Percentiles rank a stretch among this genome's conserved stretches.
These are phyloP conservation scores for Ceratocystis variospora DNA, from an alignment of 2,329 filamentous ascomycete species.

Conservation along the genomic window DNA sequence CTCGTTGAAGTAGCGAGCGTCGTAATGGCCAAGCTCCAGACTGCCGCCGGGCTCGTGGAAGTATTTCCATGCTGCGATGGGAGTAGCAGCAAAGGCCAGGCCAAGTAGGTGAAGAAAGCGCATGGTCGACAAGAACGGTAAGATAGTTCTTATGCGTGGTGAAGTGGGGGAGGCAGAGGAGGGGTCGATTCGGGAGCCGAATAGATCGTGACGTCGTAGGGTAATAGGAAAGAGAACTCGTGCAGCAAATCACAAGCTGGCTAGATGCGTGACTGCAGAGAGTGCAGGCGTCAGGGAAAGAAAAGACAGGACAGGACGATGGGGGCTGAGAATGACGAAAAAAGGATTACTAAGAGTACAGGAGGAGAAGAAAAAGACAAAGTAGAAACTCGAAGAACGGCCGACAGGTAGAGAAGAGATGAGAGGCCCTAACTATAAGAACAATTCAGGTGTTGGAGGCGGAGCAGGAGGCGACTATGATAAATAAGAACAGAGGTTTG, in stretches of 20 bases:
- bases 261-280: background rate
- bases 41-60: conserved; percentile 51
- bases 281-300: background rate
- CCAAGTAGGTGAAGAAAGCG: conserved; percentile 15
- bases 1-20: conserved; percentile 52
- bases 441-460: background rate
- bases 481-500: background rate
- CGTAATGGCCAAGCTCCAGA: conserved; percentile 56
- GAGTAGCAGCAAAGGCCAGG: conserved; percentile 15
- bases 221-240: too few species aligned
- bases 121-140: conserved; percentile 10
- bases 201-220: background rate
- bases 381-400: too few species aligned
- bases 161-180: background rate
- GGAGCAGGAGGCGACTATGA: background rate
- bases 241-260: too few species aligned
- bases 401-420: too few species aligned
- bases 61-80: conserved; percentile 36
- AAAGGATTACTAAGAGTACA: background rate
- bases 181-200: background rate
- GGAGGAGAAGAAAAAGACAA: background rate
- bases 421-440: too few species aligned
- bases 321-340: background rate
- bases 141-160: background rate
- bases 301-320: background rate